Evolutionary conservation across 2,329 filamentous ascomycete species (phyloP), one percentile per base, ranked within the genome.

Genomic region (Xylariaceae sp.): DNA sequence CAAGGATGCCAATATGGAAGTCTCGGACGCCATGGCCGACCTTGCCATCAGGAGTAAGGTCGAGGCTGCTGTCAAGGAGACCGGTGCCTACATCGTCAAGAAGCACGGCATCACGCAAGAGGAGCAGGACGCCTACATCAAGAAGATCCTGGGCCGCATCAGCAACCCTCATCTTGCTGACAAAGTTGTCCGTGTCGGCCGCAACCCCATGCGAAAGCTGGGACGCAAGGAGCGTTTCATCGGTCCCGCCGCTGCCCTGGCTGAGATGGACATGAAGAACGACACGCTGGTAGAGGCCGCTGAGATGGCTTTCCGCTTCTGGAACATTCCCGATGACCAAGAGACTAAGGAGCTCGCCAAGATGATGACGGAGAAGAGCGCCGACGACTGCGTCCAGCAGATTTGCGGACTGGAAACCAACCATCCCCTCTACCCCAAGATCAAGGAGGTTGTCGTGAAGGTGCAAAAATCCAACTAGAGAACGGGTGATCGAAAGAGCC

Each of bases 201-300:
- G 92, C 57, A 90, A 89, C 13, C 92, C 92, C 13, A 70, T 98
- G 40, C 83, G 92, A 58, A 98, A 98, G 72, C 75, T 98, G 21
- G 82, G 82, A 45, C 84, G 89, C 61, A 92, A 93, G 67, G 92
- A 98, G 68, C 88, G 92, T 28, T 94, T 98, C 68, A 80, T 98
- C 50, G 88, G 84, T 29, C 92, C 92, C 5, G 90, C 92, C 29
- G 77, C 85, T 8, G 83, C 94, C 64, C 76, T 98, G 13, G 88
- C 88, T 29, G 87, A 94, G 69, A 70, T 74, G 39, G 87, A 77
- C 38, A 70, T 86, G 62, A 73, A 76, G 49, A 82, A 80, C 58
- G 72, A 78, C 37, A 79, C 75, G 33, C 72, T 98, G 19, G 68
- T 96, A 33, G 82, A 81, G 38, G 84, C 86, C 14, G 77, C 92